A percentile compares a stretch with the other conserved stretches of the same genome.
These are phyloP conservation scores for Combretum micranthum DNA, from an alignment of 345 rosid genomes.

Conservation along the genomic window DNA sequence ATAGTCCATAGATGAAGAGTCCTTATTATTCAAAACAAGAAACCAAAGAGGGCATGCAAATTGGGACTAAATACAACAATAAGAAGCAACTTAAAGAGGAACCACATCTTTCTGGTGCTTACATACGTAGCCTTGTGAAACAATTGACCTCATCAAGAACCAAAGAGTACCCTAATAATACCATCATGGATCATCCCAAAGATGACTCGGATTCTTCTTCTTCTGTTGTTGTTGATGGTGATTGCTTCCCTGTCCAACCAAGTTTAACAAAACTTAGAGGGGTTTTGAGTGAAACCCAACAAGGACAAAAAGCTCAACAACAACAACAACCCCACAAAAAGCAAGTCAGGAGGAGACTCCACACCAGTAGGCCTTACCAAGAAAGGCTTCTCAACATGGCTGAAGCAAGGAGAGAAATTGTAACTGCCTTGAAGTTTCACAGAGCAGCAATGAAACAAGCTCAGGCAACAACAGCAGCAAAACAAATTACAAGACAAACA, in stretches of 20 bases:
- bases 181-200: slow-evolving; percentile 30
- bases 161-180: no score
- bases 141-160: slow-evolving; percentile 62
- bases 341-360: slow-evolving; percentile 92
- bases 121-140: slow-evolving; percentile 63
- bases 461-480: slow-evolving; percentile 33
- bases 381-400: slow-evolving; percentile 98
- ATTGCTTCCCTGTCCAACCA: slow-evolving; percentile 23
- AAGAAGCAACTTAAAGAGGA: slow-evolving; percentile 28
- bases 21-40: slow-evolving; percentile 39
- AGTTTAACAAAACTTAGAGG: slow-evolving; percentile 20
- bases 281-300: slow-evolving; percentile 20
- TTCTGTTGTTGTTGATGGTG: slow-evolving; percentile 22
- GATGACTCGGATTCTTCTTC: slow-evolving; percentile 18
- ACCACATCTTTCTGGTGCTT: slow-evolving; percentile 64
- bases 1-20: slow-evolving; percentile 40
- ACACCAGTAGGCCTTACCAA: slow-evolving; percentile 89
- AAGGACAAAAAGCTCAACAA: slow-evolving; percentile 13
- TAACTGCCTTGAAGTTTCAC: slow-evolving; percentile 86
- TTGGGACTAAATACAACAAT: slow-evolving; percentile 15
- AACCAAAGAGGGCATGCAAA: slow-evolving; percentile 27
- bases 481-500: slow-evolving; percentile 10
- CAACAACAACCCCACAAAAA: slow-evolving; percentile 56
- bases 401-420: slow-evolving; percentile 95
- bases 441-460: slow-evolving; percentile 94